phyloP scores from a whole-genome alignment of 441 rosid genomes.

The Euphorbia celastroides region DNA sequence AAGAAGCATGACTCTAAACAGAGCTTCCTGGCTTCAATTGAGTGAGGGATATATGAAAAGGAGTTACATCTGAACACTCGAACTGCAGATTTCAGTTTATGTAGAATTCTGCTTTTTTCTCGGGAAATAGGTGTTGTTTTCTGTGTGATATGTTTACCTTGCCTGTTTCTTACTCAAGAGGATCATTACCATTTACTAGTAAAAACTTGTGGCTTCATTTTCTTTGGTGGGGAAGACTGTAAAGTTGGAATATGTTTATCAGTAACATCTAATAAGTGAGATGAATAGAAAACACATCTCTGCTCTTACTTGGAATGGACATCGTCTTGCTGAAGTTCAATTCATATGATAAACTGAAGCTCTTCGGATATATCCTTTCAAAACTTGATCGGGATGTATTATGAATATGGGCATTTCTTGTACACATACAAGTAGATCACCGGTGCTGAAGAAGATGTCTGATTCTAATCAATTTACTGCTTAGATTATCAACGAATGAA shows the following conservation, averaged over 20 bases:
- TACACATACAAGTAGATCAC: neutral
- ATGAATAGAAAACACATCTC: neutral
- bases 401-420: no score
- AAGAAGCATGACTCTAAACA: no score
- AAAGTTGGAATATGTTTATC: neutral
- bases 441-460: neutral
- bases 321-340: neutral
- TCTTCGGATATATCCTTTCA: no score
- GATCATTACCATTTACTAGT: neutral
- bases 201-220: neutral
- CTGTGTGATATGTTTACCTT: neutral
- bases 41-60: no score
- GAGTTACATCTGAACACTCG: no score
- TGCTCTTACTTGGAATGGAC: neutral
- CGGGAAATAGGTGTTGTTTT: neutral
- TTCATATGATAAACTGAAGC: no score
- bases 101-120: neutral
- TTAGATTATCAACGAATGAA: neutral
- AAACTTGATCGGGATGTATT: no score
- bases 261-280: neutral
- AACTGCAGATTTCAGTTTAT: neutral
- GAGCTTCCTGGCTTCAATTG: no score
- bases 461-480: neutral
- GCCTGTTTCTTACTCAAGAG: neutral
- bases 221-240: neutral